Evolutionary conservation across 2,329 filamentous ascomycete genomes (phyloP).

Genomic region (Laburnicola sp.): DNA sequence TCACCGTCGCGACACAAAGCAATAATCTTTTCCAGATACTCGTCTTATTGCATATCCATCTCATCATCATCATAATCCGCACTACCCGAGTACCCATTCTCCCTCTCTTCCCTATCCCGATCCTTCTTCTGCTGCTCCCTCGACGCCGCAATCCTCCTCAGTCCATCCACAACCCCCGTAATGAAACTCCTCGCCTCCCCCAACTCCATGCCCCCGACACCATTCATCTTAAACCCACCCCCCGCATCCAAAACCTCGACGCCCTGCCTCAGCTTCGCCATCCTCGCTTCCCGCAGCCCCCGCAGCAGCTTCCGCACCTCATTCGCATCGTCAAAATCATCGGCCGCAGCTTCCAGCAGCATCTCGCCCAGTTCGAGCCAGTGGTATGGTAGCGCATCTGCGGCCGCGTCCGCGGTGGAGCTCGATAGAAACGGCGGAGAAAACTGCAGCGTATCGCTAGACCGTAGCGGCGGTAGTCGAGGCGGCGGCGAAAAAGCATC

Average conservation of each 20-base stretch:
- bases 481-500: constrained; percentile 76
- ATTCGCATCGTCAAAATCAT: constrained; percentile 77
- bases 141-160: constrained; percentile 79
- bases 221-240: constrained; percentile 72
- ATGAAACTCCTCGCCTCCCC: constrained; percentile 85
- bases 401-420: constrained; percentile 69
- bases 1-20: no score
- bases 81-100: constrained; percentile 56
- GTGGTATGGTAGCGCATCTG: constrained; percentile 82
- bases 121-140: constrained; percentile 77
- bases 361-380: constrained; percentile 92
- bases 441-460: constrained; percentile 42
- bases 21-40: no score
- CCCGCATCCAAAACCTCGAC: constrained; percentile 71
- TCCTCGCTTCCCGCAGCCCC: constrained; percentile 83
- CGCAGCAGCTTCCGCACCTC: constrained; percentile 74
- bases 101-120: constrained; percentile 69
- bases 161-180: constrained; percentile 80
- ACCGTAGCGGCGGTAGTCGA: constrained; percentile 64
- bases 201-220: constrained; percentile 91
- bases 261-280: constrained; percentile 82
- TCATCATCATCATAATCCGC: constrained; percentile 63
- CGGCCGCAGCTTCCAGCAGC: constrained; percentile 78
- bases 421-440: constrained; percentile 76
- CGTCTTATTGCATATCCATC: constrained; percentile 43